phyloP scores from a whole-genome alignment of 2,329 filamentous ascomycete species.

The Colletotrichum camelliae region DNA sequence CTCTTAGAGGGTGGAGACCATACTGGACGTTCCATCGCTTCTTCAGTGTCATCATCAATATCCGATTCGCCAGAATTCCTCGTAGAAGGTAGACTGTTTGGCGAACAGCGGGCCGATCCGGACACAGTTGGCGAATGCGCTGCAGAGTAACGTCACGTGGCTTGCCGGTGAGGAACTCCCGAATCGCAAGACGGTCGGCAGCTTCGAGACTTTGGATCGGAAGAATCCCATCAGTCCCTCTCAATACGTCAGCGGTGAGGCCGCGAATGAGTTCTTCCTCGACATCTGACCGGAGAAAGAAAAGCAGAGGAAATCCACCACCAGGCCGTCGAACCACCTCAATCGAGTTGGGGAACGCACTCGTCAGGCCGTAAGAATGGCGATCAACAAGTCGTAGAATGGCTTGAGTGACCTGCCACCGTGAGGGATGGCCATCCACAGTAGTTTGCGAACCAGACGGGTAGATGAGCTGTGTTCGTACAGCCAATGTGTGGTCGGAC shows the following conservation, averaged over 20 bases:
- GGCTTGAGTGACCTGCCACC: conserved; percentile 52
- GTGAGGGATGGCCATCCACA: conserved; percentile 57
- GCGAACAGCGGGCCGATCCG: conserved; percentile 33
- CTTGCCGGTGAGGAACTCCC: conserved; percentile 26
- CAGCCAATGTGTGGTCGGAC: conserved; percentile 59
- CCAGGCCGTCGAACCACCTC: conserved; percentile 46
- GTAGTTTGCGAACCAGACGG: conserved; percentile 53
- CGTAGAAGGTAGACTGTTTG: conserved; percentile 61
- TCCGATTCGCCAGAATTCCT: conserved; percentile 64
- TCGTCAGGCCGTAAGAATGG: conserved; percentile 40
- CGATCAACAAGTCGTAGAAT: conserved; percentile 45
- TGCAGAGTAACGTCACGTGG: conserved; percentile 26
- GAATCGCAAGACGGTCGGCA: conserved; percentile 32
- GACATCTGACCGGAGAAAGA: conserved; percentile 55
- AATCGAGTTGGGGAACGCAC: conserved; percentile 44
- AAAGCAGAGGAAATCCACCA: conserved; percentile 58
- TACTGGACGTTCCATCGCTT: conserved; percentile 74
- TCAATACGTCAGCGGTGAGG: conserved; percentile 44
- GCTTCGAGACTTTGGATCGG: conserved; percentile 31
- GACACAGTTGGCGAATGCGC: conserved; percentile 30
- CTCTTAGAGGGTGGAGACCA: conserved; percentile 57
- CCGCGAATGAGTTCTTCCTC: conserved; percentile 47
- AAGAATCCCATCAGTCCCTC: conserved; percentile 33
- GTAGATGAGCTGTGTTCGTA: conserved; percentile 63
- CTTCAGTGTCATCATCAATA: conserved; percentile 63